phyloP scores from a whole-genome alignment of 164 flowering plant genomes.

The Echeveria elegans region DNA sequence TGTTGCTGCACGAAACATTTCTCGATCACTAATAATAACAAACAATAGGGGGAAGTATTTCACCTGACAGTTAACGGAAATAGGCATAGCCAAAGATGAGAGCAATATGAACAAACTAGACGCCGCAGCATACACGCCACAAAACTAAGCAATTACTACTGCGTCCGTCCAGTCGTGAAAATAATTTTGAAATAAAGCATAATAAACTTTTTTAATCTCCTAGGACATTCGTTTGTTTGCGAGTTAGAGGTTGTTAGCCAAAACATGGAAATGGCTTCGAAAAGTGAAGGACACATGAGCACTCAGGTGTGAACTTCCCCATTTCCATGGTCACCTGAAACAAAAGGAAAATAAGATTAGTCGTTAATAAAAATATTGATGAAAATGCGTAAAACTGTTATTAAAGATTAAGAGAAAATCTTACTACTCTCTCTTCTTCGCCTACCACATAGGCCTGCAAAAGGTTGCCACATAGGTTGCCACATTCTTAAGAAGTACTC shows the following conservation, averaged over 20 bases:
- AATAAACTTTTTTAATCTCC: not conserved
- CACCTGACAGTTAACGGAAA: not conserved
- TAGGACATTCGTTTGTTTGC: not conserved
- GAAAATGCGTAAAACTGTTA: too few relatives aligned
- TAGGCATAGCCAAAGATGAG: not conserved
- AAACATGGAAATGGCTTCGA: not conserved
- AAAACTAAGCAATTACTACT: not conserved
- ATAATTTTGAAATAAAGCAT: not conserved
- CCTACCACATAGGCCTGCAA: not conserved
- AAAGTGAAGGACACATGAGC: not conserved
- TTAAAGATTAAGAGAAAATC: not conserved
- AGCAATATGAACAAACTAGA: not conserved
- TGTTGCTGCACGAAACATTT: too few relatives aligned
- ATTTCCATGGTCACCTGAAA: not conserved
- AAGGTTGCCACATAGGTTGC: not conserved
- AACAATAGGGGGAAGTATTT: too few relatives aligned
- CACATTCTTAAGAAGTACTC: constrained; percentile 17
- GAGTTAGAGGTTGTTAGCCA: not conserved
- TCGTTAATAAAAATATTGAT: too few relatives aligned
- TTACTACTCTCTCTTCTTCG: not conserved
- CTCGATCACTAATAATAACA: too few relatives aligned
- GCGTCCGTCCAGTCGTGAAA: not conserved
- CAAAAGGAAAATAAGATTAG: not conserved
- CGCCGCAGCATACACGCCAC: not conserved
- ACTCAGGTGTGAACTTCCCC: constrained; percentile 1